These are phyloP conservation scores for Salmacisia buchloeana DNA, from an alignment of 1,284 basidiomycete species.

Conservation along the genomic window DNA sequence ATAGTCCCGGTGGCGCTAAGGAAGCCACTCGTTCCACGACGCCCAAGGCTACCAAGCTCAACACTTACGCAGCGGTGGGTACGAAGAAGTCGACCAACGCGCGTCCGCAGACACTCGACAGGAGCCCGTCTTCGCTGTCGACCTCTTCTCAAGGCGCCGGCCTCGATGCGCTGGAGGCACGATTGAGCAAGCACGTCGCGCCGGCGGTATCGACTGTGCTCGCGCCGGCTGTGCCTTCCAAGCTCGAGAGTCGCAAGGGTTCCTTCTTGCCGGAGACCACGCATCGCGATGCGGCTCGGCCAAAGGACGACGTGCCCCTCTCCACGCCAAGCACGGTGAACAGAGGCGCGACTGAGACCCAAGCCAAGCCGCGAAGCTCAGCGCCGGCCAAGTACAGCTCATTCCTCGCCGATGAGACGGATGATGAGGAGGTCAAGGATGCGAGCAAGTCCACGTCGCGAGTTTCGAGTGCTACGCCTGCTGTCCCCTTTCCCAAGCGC, in stretches of 20 bases:
- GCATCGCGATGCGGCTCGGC: not conserved
- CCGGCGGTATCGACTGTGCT: no score
- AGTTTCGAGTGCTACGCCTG: not conserved
- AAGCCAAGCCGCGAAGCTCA: not conserved
- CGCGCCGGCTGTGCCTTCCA: no score
- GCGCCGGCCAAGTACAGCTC: not conserved
- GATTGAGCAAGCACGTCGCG: not conserved
- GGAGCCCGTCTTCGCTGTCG: not conserved
- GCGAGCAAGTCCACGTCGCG: no score
- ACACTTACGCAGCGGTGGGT: no score
- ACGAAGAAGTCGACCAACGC: no score
- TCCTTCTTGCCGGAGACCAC: not conserved
- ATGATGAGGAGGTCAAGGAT: not conserved
- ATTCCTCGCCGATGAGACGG: not conserved
- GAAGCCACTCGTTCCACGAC: not conserved
- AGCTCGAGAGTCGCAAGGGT: no score
- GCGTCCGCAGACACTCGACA: no score
- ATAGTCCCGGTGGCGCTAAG: not conserved
- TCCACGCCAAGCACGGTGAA: no score
- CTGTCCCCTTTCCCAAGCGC: no score
- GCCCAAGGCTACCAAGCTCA: no score
- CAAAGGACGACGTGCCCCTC: not conserved
- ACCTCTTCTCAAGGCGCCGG: not conserved
- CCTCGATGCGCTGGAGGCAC: not conserved
- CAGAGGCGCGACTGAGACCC: not conserved